Evolutionary conservation across 1,284 basidiomycete genomes (phyloP), one percentile per base, ranked within the genome.

Genomic region (Malassezia vespertilionis): DNA sequence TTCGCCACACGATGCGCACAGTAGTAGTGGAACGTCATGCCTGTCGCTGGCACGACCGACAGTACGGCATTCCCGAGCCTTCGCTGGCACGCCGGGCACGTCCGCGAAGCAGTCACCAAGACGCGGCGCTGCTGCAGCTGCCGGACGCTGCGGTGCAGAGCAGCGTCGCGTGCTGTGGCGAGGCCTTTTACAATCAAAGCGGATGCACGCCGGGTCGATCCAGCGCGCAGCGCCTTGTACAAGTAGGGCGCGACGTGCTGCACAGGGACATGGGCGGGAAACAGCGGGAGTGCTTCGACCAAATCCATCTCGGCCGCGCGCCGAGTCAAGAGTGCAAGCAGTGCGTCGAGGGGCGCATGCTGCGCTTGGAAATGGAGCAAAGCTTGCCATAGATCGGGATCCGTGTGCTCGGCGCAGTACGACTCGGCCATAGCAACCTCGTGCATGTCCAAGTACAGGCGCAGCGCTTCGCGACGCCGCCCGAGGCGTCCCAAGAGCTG

Each of bases 71-170:
- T 84, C 0, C 93, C 93, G 22, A 99, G 75, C 17, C 90, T 79
- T 65, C 96, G 96, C 68, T 90, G 84, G 71, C 91, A 99, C 65
- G 88, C 83, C 0, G 88, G 88, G 64, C 93, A 96, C 72, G 88
- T 91, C 54, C 53, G 69, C 80, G 49, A 83, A 68, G 96, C 90
- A 0, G 82, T 84, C 33, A 97, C 81, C 60, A 84, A 84, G n/a
- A 97, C 88, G 44, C 84, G 76, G 61, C 80, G 80, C 36, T 79
- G 76, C 72, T 95, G 82, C 41, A 91, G 73, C 24, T 75, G 74
- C 75, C 89, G 81, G 60, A 93, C 65, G 44, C 75, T 76, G 57
- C 80, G 72, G 41, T 84, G 80, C 4, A 86, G 73, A 57, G 86
- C 80, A 53, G 86, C 82, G 50, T 79, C 78, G 52, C 82, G 75